These are phyloP conservation scores for Cercospora brassicicola DNA, from an alignment of 2,329 filamentous ascomycete species.

Conservation along the genomic window DNA sequence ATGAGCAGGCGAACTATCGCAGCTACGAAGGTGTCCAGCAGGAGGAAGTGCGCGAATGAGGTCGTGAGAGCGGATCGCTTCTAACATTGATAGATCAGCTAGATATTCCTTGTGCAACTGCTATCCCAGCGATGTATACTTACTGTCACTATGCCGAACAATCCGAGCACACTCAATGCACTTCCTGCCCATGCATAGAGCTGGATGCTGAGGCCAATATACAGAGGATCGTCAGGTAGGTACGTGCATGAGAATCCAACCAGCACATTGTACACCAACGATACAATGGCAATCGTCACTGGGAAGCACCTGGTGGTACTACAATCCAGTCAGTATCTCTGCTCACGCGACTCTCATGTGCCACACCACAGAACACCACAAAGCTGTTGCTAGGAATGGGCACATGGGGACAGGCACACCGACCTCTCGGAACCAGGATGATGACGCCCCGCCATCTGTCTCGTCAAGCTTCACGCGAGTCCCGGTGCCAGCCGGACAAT, in stretches of 20 bases:
- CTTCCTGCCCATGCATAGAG: constrained; percentile 34
- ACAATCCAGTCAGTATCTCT: not conserved
- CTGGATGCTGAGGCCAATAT: constrained; percentile 29
- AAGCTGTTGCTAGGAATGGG: not conserved
- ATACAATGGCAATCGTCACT: constrained; percentile 26
- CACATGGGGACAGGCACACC: not conserved
- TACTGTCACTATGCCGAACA: constrained; percentile 31
- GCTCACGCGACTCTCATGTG: not conserved
- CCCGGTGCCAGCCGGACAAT: not conserved
- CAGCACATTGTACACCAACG: constrained; percentile 31
- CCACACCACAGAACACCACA: not conserved
- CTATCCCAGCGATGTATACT: not conserved
- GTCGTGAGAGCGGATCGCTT: constrained; percentile 25
- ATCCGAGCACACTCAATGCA: constrained; percentile 28
- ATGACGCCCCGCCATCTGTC: constrained; percentile 11
- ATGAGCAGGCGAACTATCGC: constrained; percentile 28
- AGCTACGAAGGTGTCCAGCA: constrained; percentile 33
- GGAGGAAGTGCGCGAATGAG: constrained; percentile 32
- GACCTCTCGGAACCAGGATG: constrained; percentile 10
- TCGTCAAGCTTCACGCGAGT: constrained; percentile 9
- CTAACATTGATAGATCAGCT: constrained; percentile 12
- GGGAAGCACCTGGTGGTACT: constrained; percentile 21
- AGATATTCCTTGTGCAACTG: not conserved
- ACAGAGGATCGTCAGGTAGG: constrained; percentile 34
- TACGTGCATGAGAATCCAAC: constrained; percentile 31